Evolutionary conservation across 352 stramenopile genomes (phyloP), one percentile per base, ranked within the genome.

Genomic region (Phytophthora crassamura): DNA sequence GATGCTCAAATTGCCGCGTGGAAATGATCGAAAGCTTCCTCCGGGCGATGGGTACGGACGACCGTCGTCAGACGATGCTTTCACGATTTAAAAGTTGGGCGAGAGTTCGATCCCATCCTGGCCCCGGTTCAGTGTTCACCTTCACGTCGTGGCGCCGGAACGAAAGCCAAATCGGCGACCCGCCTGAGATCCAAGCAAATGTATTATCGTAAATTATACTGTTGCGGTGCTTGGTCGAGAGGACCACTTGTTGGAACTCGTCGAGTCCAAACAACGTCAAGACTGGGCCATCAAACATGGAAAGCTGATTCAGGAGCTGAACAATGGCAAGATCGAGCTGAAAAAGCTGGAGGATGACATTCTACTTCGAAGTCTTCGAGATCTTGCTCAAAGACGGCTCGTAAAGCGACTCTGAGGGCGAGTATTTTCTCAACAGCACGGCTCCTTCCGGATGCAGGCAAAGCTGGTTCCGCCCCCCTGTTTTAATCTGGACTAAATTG

Each of bases 261-360:
- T 97, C 0, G 93, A 98, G 7, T 93, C 85, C 7, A 98, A 98
- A 62, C 94, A 98, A 65, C 87, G 94, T 22, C 72, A 87, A 8
- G 84, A 94, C 68, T 51, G 94, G 35, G 88, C 86, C 3, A 78
- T 90, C 34, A 94, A 94, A 62, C 76, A 89, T 22, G 94, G 98
- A 49, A 88, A 95, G 39, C 72, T 98, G 34, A 96, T 98, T 14
- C 93, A 97, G 55, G 90, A 98, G 67, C 95, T 98, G 54, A 98
- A 98, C 65, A 85, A 97, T 36, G 97, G 97, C 67, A 98, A 98
- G 64, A 98, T 98, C 64, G 97, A 98, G 64, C 86, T 98, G 35
- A 98, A 98, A 71, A 97, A 98, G 59, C 79, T 98, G 16, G 94
- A 98, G 60, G 94, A 98, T 57, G 94, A 97, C 42, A 98, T 98